Evolutionary conservation across 2,329 filamentous ascomycete genomes (phyloP).

Genomic region (Zopfia rhizophila): DNA sequence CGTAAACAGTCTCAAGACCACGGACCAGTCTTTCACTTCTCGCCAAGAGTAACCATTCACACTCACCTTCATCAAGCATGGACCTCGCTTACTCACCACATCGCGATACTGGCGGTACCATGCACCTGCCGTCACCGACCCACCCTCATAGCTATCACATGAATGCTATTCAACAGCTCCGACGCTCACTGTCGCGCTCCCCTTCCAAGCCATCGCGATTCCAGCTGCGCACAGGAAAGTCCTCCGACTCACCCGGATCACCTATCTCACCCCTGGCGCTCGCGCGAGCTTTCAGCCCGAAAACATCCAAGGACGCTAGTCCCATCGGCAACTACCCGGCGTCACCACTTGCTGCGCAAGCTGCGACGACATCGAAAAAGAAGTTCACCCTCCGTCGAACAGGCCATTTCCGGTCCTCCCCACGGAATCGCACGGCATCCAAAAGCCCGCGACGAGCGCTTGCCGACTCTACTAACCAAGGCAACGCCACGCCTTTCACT

Average conservation of each 20-base stretch:
- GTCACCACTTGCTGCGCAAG: constrained; percentile 65
- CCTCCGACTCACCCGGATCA: constrained; percentile 54
- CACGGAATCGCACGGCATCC: constrained; percentile 74
- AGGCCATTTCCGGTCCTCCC: constrained; percentile 64
- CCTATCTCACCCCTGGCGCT: constrained; percentile 57
- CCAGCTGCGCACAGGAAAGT: constrained; percentile 64
- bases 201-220: constrained; percentile 83
- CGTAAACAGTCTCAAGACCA: constrained; percentile 14
- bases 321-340: constrained; percentile 63
- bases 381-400: constrained; percentile 62
- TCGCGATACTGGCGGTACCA: constrained; percentile 72
- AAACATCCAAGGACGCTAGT: constrained; percentile 57
- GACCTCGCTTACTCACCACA: constrained; percentile 63
- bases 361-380: constrained; percentile 69
- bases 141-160: constrained; percentile 71
- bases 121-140: constrained; percentile 88
- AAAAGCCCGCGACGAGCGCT: constrained; percentile 84
- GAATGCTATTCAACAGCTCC: constrained; percentile 81
- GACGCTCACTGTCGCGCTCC: constrained; percentile 90
- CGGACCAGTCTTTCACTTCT: constrained; percentile 25
- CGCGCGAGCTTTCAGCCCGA: constrained; percentile 58
- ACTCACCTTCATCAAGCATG: constrained; percentile 43
- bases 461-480: constrained; percentile 74
- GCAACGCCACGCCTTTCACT: constrained; percentile 70
- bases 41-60: constrained; percentile 17